These are phyloP conservation scores for Cyclotella kingstonii DNA, from an alignment of 108 stramenopile species.

Conservation along the genomic window DNA sequence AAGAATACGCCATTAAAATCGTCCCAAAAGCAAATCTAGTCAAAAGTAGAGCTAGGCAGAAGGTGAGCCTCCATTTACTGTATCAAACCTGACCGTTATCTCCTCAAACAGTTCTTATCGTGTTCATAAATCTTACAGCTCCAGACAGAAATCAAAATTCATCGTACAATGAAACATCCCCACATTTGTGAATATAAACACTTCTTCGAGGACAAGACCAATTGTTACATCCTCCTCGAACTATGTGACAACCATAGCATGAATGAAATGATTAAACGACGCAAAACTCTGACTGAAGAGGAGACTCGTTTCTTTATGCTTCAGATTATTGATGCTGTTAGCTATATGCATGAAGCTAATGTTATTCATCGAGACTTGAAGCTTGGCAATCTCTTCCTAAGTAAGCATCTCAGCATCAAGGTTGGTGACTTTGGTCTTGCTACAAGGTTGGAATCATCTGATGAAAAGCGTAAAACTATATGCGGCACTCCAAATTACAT, in stretches of 20 bases:
- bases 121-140: constrained; percentile 82
- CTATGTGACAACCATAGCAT: constrained; percentile 95
- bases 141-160: constrained; percentile 98
- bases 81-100: neutral
- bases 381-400: constrained; percentile 97
- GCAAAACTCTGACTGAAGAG: constrained; percentile 87
- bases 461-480: constrained; percentile 93
- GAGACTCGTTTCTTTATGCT: constrained; percentile 76
- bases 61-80: constrained; percentile 57
- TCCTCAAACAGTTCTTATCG: neutral
- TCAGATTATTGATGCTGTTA: constrained; percentile 87
- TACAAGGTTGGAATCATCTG: constrained; percentile 72
- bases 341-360: constrained; percentile 87
- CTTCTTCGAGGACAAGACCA: constrained; percentile 95
- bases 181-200: constrained; percentile 95
- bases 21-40: constrained; percentile 91
- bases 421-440: constrained; percentile 98
- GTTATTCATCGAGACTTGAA: constrained; percentile 99
- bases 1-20: constrained; percentile 89
- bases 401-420: constrained; percentile 71
- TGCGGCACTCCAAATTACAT: constrained; percentile 99
- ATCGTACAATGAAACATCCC: constrained; percentile 90
- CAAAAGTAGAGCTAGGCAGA: constrained; percentile 85
- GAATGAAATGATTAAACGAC: constrained; percentile 93
- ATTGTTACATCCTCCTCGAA: constrained; percentile 98